Percentiles rank a stretch among this genome's conserved stretches.
Conservation (phyloP, 257 asterid species). For the Paulownia fortunei region DNA sequence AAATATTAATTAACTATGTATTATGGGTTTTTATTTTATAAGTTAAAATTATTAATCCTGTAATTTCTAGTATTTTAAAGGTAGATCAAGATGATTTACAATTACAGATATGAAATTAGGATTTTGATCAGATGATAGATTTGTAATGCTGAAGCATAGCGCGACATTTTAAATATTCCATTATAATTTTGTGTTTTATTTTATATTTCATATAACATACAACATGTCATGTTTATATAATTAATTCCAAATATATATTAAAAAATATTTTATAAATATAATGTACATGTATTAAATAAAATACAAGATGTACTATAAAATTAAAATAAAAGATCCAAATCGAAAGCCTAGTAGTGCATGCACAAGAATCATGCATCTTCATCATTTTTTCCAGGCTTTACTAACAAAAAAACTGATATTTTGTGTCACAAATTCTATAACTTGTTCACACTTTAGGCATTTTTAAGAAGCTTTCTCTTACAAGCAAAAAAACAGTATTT, state of each 20-base stretch:
- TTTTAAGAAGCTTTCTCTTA: not conserved
- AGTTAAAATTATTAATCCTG: not conserved
- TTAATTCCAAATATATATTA: too few species aligned
- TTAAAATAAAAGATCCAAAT: too few species aligned
- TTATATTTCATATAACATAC: too few species aligned
- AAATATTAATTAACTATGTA: not conserved
- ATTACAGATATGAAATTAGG: not conserved
- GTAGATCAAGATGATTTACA: too few species aligned
- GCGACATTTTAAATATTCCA: too few species aligned
- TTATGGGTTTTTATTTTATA: not conserved
- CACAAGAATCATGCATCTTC: not conserved
- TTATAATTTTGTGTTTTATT: too few species aligned
- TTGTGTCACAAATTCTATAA: constrained; percentile 19
- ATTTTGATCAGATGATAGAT: not conserved
- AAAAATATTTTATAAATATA: too few species aligned
- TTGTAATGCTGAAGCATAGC: too few species aligned
- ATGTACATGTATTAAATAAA: too few species aligned
- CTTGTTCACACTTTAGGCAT: constrained; percentile 31
- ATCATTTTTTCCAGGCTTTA: constrained; percentile 1
- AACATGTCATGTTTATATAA: too few species aligned
- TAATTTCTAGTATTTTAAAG: not conserved
- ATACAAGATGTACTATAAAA: too few species aligned
- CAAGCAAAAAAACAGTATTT: not conserved
- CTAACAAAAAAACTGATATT: too few species aligned
- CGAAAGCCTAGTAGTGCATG: not conserved